Conservation (phyloP, 306 rosid genomes). For the Betula pendula region DNA sequence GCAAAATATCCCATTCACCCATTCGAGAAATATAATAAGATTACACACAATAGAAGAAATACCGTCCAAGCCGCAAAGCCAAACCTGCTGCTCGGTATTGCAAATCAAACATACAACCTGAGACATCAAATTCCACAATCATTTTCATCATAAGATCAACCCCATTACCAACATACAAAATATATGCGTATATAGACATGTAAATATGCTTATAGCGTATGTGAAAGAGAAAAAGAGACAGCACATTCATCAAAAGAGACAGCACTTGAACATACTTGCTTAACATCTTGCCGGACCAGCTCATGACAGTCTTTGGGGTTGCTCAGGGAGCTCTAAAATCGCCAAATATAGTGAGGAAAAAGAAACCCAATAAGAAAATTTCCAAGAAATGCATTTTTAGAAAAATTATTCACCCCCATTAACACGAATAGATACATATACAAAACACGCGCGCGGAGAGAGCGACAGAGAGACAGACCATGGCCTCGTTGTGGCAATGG, state of each 20-base stretch:
- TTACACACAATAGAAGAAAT: not conserved
- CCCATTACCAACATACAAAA: not conserved
- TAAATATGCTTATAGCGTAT: not conserved
- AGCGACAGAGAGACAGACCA: conserved; percentile 30
- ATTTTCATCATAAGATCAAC: not conserved
- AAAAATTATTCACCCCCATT: not conserved
- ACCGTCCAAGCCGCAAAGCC: conserved; percentile 23
- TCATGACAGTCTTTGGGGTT: conserved; percentile 56
- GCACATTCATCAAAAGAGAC: not conserved
- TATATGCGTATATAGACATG: not conserved
- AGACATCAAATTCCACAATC: conserved; percentile 26
- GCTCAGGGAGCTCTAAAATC: conserved; percentile 46
- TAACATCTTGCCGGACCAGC: conserved; percentile 59
- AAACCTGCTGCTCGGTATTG: conserved; percentile 56
- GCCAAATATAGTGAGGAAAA: not conserved
- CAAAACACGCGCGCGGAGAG: not conserved
- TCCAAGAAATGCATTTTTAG: not conserved
- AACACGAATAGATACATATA: not conserved
- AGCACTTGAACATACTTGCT: conserved; percentile 39
- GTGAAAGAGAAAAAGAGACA: not conserved
- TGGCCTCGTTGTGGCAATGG: conserved; percentile 77
- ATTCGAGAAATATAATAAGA: not conserved
- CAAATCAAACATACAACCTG: conserved; percentile 72
- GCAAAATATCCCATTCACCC: not conserved
- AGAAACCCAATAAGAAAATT: not conserved